Percentiles rank a stretch among this genome's conserved stretches.
Evolutionary conservation across 108 stramenopile species (phyloP).

Genomic region (Nitzschia sp.): DNA sequence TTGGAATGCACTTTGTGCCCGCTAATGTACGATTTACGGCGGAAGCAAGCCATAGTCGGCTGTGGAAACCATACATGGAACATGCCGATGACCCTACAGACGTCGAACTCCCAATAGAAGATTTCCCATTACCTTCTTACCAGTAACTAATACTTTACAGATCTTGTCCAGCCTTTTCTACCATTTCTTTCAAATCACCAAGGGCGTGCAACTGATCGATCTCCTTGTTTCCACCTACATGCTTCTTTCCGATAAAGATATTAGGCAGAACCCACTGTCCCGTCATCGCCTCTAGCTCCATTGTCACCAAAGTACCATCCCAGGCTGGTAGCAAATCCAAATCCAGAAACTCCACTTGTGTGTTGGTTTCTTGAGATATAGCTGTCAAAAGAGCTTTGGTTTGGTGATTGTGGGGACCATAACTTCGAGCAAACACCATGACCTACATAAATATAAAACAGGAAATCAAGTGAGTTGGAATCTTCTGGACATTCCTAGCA

Average conservation of each 20-base stretch:
- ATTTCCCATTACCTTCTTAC: slow-evolving; percentile 39
- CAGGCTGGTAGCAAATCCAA: slow-evolving; percentile 35
- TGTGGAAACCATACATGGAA: slow-evolving; percentile 67
- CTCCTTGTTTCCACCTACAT: slow-evolving; percentile 35
- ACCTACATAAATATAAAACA: slow-evolving; percentile 4
- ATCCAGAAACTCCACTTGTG: slow-evolving; percentile 27
- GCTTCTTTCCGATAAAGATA: slow-evolving; percentile 33
- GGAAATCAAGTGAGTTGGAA: neutral
- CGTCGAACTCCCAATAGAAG: slow-evolving; percentile 48
- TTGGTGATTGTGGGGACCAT: slow-evolving; percentile 29
- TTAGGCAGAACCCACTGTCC: slow-evolving; percentile 40
- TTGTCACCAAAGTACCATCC: slow-evolving; percentile 28
- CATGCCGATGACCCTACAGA: slow-evolving; percentile 27
- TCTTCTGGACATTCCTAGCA: neutral
- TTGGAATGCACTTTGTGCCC: slow-evolving; percentile 81
- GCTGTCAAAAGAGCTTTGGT: slow-evolving; percentile 19
- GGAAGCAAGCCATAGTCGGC: slow-evolving; percentile 57
- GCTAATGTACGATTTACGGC: slow-evolving; percentile 64
- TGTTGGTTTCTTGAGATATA: slow-evolving; percentile 16
- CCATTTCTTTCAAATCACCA: slow-evolving; percentile 36
- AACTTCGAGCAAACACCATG: slow-evolving; percentile 41
- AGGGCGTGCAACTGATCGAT: slow-evolving; percentile 34
- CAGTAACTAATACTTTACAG: slow-evolving; percentile 7
- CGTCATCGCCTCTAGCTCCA: slow-evolving; percentile 27
- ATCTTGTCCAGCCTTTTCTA: slow-evolving; percentile 19